phyloP scores from a whole-genome alignment of 2,329 filamentous ascomycete genomes.

The Ascochyta pisi region DNA sequence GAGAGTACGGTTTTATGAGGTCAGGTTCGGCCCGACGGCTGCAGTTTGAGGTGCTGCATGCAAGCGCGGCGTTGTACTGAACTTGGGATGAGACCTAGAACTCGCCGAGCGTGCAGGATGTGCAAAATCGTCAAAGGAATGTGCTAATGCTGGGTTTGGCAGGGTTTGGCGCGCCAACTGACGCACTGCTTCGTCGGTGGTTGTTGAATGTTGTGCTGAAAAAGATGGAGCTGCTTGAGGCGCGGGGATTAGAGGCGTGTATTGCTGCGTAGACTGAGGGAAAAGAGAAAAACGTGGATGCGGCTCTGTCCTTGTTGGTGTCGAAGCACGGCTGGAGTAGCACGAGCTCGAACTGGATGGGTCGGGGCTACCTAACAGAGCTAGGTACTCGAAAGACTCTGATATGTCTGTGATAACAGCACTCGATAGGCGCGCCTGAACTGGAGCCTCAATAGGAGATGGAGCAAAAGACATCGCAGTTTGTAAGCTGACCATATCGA shows the following conservation, averaged over 20 bases:
- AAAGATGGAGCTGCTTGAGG: neutral
- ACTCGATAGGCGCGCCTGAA: conserved; percentile 7
- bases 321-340: conserved; percentile 8
- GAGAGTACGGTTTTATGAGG: neutral
- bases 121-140: conserved; percentile 7
- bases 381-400: neutral
- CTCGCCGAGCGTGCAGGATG: conserved; percentile 12
- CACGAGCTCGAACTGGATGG: conserved; percentile 5
- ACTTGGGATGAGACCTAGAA: conserved; percentile 11
- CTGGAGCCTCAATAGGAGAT: conserved; percentile 3
- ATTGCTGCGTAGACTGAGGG: neutral
- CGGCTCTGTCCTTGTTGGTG: neutral
- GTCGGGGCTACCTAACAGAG: neutral
- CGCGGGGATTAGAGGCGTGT: neutral
- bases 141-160: neutral
- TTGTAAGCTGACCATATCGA: conserved; percentile 10
- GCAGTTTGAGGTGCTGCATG: conserved; percentile 3
- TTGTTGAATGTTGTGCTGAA: neutral
- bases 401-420: neutral
- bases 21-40: neutral
- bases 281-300: conserved; percentile 3
- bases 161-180: conserved; percentile 3
- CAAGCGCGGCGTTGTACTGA: conserved; percentile 15
- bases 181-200: neutral
- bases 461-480: conserved; percentile 9